Conservation (phyloP, 768 basidiomycete species). For the Naganishia vishniacii region DNA sequence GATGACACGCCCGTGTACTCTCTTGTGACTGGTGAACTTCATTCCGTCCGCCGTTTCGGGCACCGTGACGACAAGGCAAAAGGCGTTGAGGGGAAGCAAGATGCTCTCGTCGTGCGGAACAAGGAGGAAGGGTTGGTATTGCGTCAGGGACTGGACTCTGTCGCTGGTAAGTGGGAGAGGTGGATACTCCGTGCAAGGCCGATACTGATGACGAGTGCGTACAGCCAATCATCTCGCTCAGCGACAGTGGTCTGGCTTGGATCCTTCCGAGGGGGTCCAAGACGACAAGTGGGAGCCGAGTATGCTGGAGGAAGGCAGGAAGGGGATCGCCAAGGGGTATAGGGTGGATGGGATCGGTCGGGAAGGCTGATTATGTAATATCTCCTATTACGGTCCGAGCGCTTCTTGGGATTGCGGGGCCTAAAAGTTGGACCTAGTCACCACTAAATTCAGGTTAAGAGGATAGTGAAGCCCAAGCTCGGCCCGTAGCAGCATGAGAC, state of each 20-base stretch:
- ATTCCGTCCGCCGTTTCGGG: constrained; percentile 51
- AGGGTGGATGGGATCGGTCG: constrained; percentile 51
- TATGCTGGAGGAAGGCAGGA: constrained; percentile 78
- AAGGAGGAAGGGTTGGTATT: constrained; percentile 5
- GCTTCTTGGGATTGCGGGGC: background rate
- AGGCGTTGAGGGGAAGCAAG: constrained; percentile 19
- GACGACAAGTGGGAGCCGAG: constrained; percentile 70
- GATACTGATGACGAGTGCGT: too few species aligned
- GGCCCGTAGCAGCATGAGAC: too few species aligned
- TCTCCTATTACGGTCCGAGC: background rate
- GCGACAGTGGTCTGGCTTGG: constrained; percentile 75
- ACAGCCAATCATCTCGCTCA: constrained; percentile 66
- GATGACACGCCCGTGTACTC: constrained; percentile 76
- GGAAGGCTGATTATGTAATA: constrained; percentile 12
- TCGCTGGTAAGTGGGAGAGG: constrained; percentile 62
- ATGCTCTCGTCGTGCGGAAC: constrained; percentile 13
- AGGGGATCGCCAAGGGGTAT: constrained; percentile 84
- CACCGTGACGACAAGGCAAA: constrained; percentile 2
- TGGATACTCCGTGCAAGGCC: too few species aligned
- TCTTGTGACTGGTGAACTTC: constrained; percentile 75
- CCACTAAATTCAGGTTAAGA: background rate
- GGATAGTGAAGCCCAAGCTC: too few species aligned
- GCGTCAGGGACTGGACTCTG: constrained; percentile 56
- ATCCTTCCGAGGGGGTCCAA: constrained; percentile 54
- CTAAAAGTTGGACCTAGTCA: background rate